A percentile compares a stretch with the other conserved stretches of the same genome.
These are phyloP conservation scores for Termitomyces sp. DNA, from an alignment of 768 basidiomycete species.

Conservation along the genomic window DNA sequence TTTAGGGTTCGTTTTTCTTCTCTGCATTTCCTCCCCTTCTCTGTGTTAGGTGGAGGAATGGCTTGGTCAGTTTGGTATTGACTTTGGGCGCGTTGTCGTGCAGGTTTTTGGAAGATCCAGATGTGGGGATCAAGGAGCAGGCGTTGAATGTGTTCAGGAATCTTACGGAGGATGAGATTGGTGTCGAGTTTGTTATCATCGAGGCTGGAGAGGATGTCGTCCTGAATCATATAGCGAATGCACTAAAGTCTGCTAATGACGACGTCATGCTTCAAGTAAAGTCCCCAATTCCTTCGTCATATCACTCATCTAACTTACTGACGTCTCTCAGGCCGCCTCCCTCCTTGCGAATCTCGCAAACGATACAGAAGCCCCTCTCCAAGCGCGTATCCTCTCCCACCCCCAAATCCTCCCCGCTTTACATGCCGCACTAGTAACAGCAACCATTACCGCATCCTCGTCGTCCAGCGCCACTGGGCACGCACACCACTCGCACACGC, in stretches of 20 bases:
- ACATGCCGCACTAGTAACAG: conserved; percentile 54
- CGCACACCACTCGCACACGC: no score
- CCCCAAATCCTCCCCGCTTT: conserved; percentile 48
- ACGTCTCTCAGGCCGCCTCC: conserved; percentile 39
- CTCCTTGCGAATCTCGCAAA: conserved; percentile 69
- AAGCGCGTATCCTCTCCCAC: conserved; percentile 47
- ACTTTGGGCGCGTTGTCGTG: neutral
- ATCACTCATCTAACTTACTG: neutral
- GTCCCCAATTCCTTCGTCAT: neutral
- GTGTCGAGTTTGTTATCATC: conserved; percentile 55
- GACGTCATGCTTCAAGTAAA: conserved; percentile 50
- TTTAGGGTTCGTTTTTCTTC: conserved; percentile 36
- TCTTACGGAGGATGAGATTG: conserved; percentile 52
- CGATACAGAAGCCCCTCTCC: conserved; percentile 39
- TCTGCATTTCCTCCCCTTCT: neutral
- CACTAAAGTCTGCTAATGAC: conserved; percentile 47
- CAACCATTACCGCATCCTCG: no score
- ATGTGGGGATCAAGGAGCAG: conserved; percentile 63
- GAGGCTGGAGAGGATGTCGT: conserved; percentile 45
- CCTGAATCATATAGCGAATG: conserved; percentile 39
- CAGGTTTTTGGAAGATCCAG: conserved; percentile 53
- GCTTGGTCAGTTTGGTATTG: neutral
- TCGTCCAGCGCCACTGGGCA: no score
- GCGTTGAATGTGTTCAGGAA: conserved; percentile 64
- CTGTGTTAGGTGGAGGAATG: neutral